Conservation (phyloP, 345 rosid genomes). For the Rhodamnia rubescens region DNA sequence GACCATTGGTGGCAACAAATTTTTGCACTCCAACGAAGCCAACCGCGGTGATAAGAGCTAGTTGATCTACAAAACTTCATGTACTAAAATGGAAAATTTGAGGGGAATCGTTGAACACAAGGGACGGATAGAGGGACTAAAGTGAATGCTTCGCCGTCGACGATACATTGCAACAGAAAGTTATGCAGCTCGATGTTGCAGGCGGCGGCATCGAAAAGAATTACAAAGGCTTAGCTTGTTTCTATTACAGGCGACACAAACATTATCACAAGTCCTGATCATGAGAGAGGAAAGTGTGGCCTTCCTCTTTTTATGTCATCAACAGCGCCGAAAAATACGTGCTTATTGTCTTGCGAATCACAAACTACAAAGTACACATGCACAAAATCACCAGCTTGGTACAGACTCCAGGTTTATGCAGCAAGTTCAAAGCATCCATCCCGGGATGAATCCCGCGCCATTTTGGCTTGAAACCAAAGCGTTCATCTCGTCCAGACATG, state of each 20-base stretch:
- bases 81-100: neutral
- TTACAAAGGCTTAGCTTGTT: neutral
- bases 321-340: neutral
- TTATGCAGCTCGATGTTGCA: neutral
- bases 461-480: conserved; percentile 8
- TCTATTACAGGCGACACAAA: neutral
- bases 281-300: neutral
- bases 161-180: neutral
- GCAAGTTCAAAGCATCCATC: conserved; percentile 29
- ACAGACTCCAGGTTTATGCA: neutral
- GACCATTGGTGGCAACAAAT: neutral
- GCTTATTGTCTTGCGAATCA: neutral
- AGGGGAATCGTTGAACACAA: neutral
- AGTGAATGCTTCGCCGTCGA: neutral
- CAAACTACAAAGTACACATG: neutral
- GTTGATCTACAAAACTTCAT: neutral
- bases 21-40: neutral
- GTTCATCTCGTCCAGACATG: conserved; percentile 10
- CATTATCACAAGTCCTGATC: neutral
- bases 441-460: conserved; percentile 29
- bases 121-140: neutral
- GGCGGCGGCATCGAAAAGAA: neutral
- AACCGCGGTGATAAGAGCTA: neutral
- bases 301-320: neutral
- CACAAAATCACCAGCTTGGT: neutral